phyloP scores from a whole-genome alignment of 2,329 filamentous ascomycete genomes.

The Cladosporium sp. region DNA sequence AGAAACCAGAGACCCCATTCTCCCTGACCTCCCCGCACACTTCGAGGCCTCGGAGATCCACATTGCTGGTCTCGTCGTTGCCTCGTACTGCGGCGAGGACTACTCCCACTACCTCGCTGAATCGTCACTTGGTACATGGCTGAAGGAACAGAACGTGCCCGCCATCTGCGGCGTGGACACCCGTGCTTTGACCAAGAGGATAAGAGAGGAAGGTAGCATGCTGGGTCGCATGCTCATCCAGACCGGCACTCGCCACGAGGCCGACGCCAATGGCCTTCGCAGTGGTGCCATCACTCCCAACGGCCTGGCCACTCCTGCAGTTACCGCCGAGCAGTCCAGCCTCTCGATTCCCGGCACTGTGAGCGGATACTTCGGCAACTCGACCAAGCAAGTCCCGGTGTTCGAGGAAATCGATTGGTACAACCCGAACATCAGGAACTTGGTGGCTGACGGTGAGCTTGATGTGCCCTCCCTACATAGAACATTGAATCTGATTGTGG shows the following conservation, averaged over 20 bases:
- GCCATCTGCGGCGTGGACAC: slow-evolving; percentile 97
- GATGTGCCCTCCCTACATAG: slow-evolving; percentile 17
- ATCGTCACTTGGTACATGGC: slow-evolving; percentile 89
- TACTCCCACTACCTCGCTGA: slow-evolving; percentile 91
- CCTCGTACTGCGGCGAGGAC: slow-evolving; percentile 90
- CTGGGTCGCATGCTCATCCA: slow-evolving; percentile 83
- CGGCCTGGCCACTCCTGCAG: slow-evolving; percentile 32
- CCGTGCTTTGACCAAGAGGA: slow-evolving; percentile 87
- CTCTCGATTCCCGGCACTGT: slow-evolving; percentile 36
- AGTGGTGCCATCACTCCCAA: slow-evolving; percentile 31
- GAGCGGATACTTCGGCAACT: slow-evolving; percentile 33
- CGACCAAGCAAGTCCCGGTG: slow-evolving; percentile 35
- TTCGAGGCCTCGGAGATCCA: slow-evolving; percentile 94
- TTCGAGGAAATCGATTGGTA: slow-evolving; percentile 87
- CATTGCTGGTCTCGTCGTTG: slow-evolving; percentile 85
- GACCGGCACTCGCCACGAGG: slow-evolving; percentile 47
- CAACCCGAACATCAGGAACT: slow-evolving; percentile 88
- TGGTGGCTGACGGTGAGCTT: slow-evolving; percentile 85
- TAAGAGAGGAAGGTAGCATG: slow-evolving; percentile 93
- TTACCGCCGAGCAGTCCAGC: slow-evolving; percentile 35
- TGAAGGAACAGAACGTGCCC: slow-evolving; percentile 92
- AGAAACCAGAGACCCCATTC: slow-evolving; percentile 78
- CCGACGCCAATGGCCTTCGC: slow-evolving; percentile 36
- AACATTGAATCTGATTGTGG: slow-evolving; percentile 19
- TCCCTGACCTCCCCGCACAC: slow-evolving; percentile 82